These are phyloP conservation scores for Tolypocladium nubicola DNA, from an alignment of 2,329 filamentous ascomycete species.

Conservation along the genomic window DNA sequence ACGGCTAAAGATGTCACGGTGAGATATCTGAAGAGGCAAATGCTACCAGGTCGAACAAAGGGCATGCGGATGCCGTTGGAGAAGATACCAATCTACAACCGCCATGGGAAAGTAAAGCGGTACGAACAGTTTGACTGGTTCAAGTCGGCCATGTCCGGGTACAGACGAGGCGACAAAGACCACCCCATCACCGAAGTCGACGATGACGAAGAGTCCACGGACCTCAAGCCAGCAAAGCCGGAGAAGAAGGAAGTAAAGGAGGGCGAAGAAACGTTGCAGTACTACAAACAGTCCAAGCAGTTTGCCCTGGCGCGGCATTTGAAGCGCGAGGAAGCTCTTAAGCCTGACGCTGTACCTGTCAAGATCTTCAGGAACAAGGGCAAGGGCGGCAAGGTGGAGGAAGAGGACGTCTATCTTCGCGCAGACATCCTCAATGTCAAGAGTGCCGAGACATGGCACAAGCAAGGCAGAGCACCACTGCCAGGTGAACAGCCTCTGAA, in stretches of 20 bases:
- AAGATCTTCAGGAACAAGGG: slow-evolving; percentile 64
- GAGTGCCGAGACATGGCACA: slow-evolving; percentile 94
- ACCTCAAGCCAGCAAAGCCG: slow-evolving; percentile 61
- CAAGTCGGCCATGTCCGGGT: slow-evolving; percentile 65
- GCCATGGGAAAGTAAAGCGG: slow-evolving; percentile 63
- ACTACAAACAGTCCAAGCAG: slow-evolving; percentile 76
- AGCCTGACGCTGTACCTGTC: slow-evolving; percentile 55
- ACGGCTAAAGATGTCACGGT: slow-evolving; percentile 93
- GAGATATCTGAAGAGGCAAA: slow-evolving; percentile 72
- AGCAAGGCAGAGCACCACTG: slow-evolving; percentile 74
- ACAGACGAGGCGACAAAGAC: slow-evolving; percentile 39
- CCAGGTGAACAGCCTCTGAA: slow-evolving; percentile 69
- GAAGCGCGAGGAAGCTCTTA: slow-evolving; percentile 81
- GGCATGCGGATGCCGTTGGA: slow-evolving; percentile 68
- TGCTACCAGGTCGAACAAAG: slow-evolving; percentile 83
- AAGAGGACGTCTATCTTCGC: slow-evolving; percentile 72
- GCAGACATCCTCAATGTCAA: slow-evolving; percentile 77
- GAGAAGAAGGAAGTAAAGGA: slow-evolving; percentile 65
- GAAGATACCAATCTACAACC: slow-evolving; percentile 71
- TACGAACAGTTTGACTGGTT: slow-evolving; percentile 87
- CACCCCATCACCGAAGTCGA: slow-evolving; percentile 59
- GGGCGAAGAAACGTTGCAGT: slow-evolving; percentile 74
- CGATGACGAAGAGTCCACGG: slow-evolving; percentile 66
- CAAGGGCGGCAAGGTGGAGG: slow-evolving; percentile 62
- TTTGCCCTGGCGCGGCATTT: slow-evolving; percentile 80